Percentiles rank a stretch among this genome's conserved stretches.
phyloP scores from a whole-genome alignment of 352 stramenopile genomes.

The Phytophthora ramorum region DNA sequence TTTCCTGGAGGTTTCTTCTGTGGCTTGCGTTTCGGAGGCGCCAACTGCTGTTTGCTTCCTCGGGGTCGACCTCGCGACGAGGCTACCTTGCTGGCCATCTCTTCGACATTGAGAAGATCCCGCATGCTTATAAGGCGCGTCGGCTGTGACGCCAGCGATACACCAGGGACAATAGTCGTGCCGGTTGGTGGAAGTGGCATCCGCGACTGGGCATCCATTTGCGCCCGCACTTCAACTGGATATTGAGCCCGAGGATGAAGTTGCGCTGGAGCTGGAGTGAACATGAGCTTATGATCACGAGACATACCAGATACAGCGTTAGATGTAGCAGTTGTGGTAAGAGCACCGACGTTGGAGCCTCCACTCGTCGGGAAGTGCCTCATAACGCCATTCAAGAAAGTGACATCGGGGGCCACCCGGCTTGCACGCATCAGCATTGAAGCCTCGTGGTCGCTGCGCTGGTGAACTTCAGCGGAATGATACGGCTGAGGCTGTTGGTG shows the following conservation, averaged over 20 bases:
- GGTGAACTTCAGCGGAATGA: neutral
- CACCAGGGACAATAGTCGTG: slow-evolving; percentile 35
- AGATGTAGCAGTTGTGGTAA: neutral
- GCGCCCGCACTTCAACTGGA: slow-evolving; percentile 2
- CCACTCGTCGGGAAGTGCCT: slow-evolving; percentile 18
- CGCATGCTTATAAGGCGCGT: slow-evolving; percentile 30
- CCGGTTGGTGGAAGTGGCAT: slow-evolving; percentile 23
- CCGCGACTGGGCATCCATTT: slow-evolving; percentile 8
- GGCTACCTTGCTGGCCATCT: slow-evolving; percentile 17
- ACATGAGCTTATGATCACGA: slow-evolving; percentile 1
- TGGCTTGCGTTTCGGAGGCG: slow-evolving; percentile 18
- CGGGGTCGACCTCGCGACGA: slow-evolving; percentile 11
- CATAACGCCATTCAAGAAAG: slow-evolving; percentile 19
- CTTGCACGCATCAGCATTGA: neutral
- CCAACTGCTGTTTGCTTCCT: slow-evolving; percentile 24
- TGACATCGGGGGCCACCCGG: slow-evolving; percentile 8
- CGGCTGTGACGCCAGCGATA: slow-evolving; percentile 25
- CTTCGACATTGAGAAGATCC: slow-evolving; percentile 41
- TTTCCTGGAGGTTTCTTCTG: slow-evolving; percentile 30
- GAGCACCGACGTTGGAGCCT: neutral
- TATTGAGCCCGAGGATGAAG: slow-evolving; percentile 7
- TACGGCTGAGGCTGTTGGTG: slow-evolving; percentile 16
- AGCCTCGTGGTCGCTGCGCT: slow-evolving; percentile 6
- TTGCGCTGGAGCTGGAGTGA: neutral
- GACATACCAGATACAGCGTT: slow-evolving; percentile 2